phyloP scores from a whole-genome alignment of 1,139 yeast genomes.

The Geotrichum macrosporum region DNA sequence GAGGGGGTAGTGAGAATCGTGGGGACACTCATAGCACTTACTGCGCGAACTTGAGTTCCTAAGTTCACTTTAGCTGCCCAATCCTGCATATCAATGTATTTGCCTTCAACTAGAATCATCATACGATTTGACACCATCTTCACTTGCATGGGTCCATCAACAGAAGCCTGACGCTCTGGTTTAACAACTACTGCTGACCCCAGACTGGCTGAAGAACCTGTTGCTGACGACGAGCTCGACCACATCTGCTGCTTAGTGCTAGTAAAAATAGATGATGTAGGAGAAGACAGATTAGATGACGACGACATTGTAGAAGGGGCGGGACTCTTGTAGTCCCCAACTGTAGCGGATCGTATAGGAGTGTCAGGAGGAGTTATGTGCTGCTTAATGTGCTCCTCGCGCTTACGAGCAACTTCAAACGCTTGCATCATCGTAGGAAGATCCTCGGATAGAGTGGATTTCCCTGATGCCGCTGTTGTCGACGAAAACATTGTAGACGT shows the following conservation, averaged over 20 bases:
- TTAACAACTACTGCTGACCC: slow-evolving; percentile 8
- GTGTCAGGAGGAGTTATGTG: slow-evolving; percentile 21
- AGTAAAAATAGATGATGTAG: slow-evolving; percentile 7
- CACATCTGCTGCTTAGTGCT: slow-evolving; percentile 8
- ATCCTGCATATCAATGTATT: slow-evolving; percentile 36
- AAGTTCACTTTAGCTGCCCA: slow-evolving; percentile 32
- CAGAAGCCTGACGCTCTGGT: slow-evolving; percentile 8
- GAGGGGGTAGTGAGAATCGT: background rate
- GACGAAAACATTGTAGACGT: slow-evolving; percentile 24
- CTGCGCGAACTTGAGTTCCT: slow-evolving; percentile 6
- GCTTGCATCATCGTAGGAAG: slow-evolving; percentile 32
- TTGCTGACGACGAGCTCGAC: slow-evolving; percentile 10
- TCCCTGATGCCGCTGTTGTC: slow-evolving; percentile 22
- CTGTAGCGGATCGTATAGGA: slow-evolving; percentile 8
- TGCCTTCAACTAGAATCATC: slow-evolving; percentile 33
- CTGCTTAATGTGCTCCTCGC: slow-evolving; percentile 21
- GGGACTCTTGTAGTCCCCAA: slow-evolving; percentile 1
- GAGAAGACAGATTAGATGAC: slow-evolving; percentile 5
- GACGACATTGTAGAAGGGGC: slow-evolving; percentile 4
- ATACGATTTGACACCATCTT: slow-evolving; percentile 33
- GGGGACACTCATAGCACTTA: background rate
- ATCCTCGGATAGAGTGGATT: slow-evolving; percentile 31
- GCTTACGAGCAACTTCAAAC: slow-evolving; percentile 29
- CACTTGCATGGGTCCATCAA: slow-evolving; percentile 27
- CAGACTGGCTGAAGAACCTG: slow-evolving; percentile 2